Conservation (phyloP, 116 monocot genomes). For the Phalaenopsis hybrid region DNA sequence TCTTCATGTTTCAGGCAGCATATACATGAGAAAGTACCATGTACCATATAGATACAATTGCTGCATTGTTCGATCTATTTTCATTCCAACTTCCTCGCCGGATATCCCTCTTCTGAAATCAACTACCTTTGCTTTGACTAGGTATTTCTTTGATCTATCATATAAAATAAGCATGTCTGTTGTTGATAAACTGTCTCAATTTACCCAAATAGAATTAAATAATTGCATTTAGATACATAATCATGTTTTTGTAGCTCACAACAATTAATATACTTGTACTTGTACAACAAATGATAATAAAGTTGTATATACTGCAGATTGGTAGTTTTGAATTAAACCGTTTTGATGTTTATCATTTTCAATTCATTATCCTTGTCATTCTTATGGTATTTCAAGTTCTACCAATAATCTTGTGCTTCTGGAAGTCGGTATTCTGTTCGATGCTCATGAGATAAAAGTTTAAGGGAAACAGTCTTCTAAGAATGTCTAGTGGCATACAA, state of each 20-base stretch:
- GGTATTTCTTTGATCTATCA: conserved; percentile 27
- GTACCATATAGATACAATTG: conserved; percentile 19
- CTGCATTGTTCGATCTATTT: conserved; percentile 28
- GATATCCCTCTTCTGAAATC: conserved; percentile 43
- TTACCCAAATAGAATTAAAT: conserved; percentile 1
- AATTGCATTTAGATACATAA: background rate
- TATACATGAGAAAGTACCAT: conserved; percentile 14
- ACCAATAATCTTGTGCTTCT: conserved; percentile 1
- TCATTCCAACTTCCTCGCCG: conserved; percentile 22
- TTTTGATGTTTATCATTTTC: background rate
- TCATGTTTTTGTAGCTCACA: background rate
- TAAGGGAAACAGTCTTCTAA: background rate
- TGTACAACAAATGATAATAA: background rate
- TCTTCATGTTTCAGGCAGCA: conserved; percentile 30
- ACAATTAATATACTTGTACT: background rate
- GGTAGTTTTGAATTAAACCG: background rate
- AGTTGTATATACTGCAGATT: background rate
- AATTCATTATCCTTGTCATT: background rate
- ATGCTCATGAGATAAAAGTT: background rate
- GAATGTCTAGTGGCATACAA: background rate
- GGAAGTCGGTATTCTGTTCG: background rate
- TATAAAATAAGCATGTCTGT: background rate
- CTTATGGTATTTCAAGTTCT: background rate
- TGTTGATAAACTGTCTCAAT: background rate
- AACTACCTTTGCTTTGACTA: conserved; percentile 34